A percentile compares a stretch with the other conserved stretches of the same genome.
phyloP scores from a whole-genome alignment of 768 basidiomycete species.

The Terana coerulea region DNA sequence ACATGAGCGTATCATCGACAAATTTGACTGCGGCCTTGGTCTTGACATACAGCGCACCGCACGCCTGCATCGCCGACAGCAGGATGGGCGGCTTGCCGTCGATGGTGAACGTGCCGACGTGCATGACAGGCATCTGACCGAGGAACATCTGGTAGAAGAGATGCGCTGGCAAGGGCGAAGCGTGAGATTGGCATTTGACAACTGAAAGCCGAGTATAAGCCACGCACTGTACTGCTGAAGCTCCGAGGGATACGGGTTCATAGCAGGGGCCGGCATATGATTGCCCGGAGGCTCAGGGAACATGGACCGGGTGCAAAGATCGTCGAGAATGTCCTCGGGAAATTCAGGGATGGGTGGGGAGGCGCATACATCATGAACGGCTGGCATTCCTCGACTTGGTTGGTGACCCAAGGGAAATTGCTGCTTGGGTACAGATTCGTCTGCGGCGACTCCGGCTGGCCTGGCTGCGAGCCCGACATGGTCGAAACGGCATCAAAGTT shows the following conservation, averaged over 20 bases:
- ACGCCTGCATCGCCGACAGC: conserved; percentile 54
- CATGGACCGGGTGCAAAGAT: neutral
- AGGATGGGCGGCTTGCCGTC: conserved; percentile 48
- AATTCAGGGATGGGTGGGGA: no score
- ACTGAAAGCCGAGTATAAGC: neutral
- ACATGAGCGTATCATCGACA: conserved; percentile 41
- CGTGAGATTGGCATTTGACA: neutral
- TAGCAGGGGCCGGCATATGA: conserved; percentile 10
- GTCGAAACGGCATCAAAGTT: conserved; percentile 20
- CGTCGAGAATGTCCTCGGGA: neutral
- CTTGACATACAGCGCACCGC: conserved; percentile 56
- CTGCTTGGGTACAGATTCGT: no score
- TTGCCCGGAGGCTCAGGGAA: neutral
- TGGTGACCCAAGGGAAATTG: conserved; percentile 7
- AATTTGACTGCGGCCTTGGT: conserved; percentile 45
- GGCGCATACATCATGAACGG: conserved; percentile 14
- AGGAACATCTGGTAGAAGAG: conserved; percentile 54
- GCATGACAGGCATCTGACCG: conserved; percentile 53
- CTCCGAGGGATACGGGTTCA: conserved; percentile 32
- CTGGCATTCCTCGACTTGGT: conserved; percentile 5
- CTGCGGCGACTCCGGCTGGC: no score
- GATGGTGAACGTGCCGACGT: conserved; percentile 47
- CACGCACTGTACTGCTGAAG: conserved; percentile 55
- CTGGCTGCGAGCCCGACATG: no score
- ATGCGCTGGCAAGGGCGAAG: conserved; percentile 33